Evolutionary conservation across 768 basidiomycete species (phyloP).

Genomic region (Phylloporus scabripes): DNA sequence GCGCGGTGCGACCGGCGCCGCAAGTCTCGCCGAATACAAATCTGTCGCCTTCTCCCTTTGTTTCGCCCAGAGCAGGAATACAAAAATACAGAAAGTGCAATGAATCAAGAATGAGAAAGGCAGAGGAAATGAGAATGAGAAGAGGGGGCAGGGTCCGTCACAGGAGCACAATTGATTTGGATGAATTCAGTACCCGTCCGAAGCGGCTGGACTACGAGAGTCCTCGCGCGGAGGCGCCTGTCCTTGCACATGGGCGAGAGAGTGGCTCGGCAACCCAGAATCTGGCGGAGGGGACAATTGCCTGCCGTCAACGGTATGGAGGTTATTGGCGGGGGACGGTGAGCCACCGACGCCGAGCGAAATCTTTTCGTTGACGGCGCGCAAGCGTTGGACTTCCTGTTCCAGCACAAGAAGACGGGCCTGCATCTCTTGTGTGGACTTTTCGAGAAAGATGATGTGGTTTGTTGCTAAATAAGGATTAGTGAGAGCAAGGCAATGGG

Average conservation of each 20-base stretch:
- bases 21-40: slow-evolving; percentile 17
- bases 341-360: slow-evolving; percentile 57
- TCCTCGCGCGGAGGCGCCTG: slow-evolving; percentile 61
- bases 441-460: slow-evolving; percentile 70
- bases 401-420: slow-evolving; percentile 62
- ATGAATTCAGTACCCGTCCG: slow-evolving; percentile 28
- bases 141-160: slow-evolving; percentile 30
- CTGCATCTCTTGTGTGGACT: slow-evolving; percentile 65
- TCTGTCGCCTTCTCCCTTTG: slow-evolving; percentile 18
- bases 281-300: slow-evolving; percentile 67
- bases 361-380: slow-evolving; percentile 78
- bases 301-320: slow-evolving; percentile 38
- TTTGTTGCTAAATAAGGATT: slow-evolving; percentile 54
- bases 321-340: slow-evolving; percentile 45
- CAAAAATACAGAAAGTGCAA: slow-evolving; percentile 30
- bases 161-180: slow-evolving; percentile 16
- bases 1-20: slow-evolving; percentile 35
- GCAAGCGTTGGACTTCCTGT: slow-evolving; percentile 63
- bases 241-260: slow-evolving; percentile 50
- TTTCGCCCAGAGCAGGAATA: slow-evolving; percentile 28
- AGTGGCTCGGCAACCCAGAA: slow-evolving; percentile 39
- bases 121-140: slow-evolving; percentile 29
- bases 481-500: slow-evolving; percentile 9
- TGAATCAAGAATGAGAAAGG: slow-evolving; percentile 30
- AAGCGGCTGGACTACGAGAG: slow-evolving; percentile 40